These are phyloP conservation scores for Amanita pallidorosea DNA, from an alignment of 768 basidiomycete genomes.

Conservation along the genomic window DNA sequence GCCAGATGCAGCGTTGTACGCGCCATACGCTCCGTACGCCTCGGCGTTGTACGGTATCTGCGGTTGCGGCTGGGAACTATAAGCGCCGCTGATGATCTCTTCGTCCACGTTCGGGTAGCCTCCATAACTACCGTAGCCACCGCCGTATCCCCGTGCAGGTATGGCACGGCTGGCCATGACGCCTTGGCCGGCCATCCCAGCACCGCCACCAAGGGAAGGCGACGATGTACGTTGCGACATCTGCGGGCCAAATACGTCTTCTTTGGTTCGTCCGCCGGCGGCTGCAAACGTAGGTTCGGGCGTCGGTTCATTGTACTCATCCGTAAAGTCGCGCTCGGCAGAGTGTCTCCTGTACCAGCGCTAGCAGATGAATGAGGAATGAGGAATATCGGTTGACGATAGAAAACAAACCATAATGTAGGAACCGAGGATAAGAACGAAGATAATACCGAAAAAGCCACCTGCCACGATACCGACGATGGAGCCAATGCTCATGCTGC, in stretches of 20 bases:
- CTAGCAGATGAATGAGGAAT: not conserved
- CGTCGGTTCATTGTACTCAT: constrained; percentile 11
- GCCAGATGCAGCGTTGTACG: constrained; percentile 17
- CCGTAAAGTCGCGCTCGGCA: constrained; percentile 2
- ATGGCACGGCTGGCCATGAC: constrained; percentile 17
- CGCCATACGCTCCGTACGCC: constrained; percentile 30
- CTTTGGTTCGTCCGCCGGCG: constrained; percentile 6
- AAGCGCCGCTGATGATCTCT: constrained; percentile 22
- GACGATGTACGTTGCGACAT: constrained; percentile 14
- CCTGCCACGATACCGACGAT: constrained; percentile 29
- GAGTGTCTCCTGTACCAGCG: constrained; percentile 1
- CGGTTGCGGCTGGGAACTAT: constrained; percentile 28
- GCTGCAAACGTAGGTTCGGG: constrained; percentile 8
- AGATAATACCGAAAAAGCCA: constrained; percentile 25
- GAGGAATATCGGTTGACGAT: not conserved
- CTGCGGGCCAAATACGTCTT: not conserved
- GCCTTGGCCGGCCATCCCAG: constrained; percentile 30
- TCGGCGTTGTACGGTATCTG: constrained; percentile 30
- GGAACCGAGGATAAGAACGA: constrained; percentile 24
- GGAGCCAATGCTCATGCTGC: constrained; percentile 25
- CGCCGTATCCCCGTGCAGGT: constrained; percentile 22
- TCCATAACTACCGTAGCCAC: constrained; percentile 8
- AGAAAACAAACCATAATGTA: constrained; percentile 24
- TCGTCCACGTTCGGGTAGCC: constrained; percentile 13
- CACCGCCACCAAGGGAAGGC: constrained; percentile 19